Base-by-base conservation (phyloP, 495 filamentous ascomycete genomes). In the Podospora bellae-mahoneyi region DNA sequence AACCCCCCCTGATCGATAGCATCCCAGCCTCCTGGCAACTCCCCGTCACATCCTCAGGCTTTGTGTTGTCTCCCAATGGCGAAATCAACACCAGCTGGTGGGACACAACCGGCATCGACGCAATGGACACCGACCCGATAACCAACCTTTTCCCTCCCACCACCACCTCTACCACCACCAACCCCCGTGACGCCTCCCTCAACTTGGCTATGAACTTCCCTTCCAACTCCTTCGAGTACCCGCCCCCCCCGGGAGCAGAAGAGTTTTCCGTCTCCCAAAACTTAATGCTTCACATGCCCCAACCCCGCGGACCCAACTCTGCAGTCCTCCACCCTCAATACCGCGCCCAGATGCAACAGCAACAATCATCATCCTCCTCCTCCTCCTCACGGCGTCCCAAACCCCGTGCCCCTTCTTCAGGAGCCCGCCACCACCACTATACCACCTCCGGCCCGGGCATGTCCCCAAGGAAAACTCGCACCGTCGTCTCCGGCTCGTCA, bases 391-490 rank as follows among this genome's bases (percentile, higher is more conserved):
- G 77, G 23, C 74, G 80, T 0, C 75, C 75, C 57, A 76, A 77
- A 53, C 81, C 81, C 3, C 75, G 77, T 20, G 81, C 81, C 13
- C 81, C 80, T 18, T 81, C 78, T 2, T 79, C 81, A 0, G 80
- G 80, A 0, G 79, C 80, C 1, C 69, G 80, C 1, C 78, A 81
- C 56, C 77, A 76, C 65, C 66, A 72, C 63, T 66, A 69, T 60
- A 66, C 67, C 19, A 30, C 60, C 15, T n/a, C 60, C 4, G 19
- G 23, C 9, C 20, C 65, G 16, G 62, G 67, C 23, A 65, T 75
- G 59, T 80, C 79, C 62, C 79, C 78, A 30, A 78, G 78, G 65
- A 83, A 81, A 64, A 65, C 72, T 15, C 77, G 66, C 62, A 71
- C 71, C 64, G 73, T 55, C 64, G 73, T 48, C 61, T 75, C 66